These are phyloP conservation scores for Beta lomatogona DNA, from an alignment of 179 eudicot genomes.

Conservation along the genomic window DNA sequence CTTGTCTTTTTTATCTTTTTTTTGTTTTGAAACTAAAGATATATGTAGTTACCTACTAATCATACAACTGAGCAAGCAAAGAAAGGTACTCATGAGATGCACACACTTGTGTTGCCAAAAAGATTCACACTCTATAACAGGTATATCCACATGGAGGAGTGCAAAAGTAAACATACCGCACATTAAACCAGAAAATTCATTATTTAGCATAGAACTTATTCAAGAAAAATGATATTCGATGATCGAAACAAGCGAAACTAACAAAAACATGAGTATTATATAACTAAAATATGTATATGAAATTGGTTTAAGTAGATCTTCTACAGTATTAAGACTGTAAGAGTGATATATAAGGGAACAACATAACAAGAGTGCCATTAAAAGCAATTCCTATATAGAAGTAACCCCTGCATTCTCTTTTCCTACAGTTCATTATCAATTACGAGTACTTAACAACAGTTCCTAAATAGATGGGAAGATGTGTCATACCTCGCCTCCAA, in stretches of 20 bases:
- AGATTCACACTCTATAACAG: no score
- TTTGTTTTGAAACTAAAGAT: no score
- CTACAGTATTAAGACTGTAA: no score
- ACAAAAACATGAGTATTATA: not conserved
- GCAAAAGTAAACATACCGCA: no score
- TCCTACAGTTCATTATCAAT: no score
- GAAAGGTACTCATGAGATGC: not conserved
- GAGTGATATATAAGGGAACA: not conserved
- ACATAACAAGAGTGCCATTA: not conserved
- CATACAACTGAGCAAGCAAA: not conserved
- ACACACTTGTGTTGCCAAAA: not conserved
- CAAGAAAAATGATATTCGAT: no score
- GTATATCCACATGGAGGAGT: no score
- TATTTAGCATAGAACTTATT: no score
- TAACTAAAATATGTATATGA: not conserved
- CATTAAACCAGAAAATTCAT: no score
- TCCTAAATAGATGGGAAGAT: not conserved
- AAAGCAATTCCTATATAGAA: not conserved
- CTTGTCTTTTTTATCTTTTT: no score
- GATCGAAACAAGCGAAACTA: not conserved
- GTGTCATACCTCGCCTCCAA: constrained; percentile 80
- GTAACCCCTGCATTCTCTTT: not conserved
- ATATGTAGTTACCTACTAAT: no score
- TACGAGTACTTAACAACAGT: not conserved
- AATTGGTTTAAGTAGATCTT: no score